Percentiles rank a stretch among this genome's conserved stretches.
Evolutionary conservation across 306 rosid genomes (phyloP).

Genomic region (Acacia confusa): DNA sequence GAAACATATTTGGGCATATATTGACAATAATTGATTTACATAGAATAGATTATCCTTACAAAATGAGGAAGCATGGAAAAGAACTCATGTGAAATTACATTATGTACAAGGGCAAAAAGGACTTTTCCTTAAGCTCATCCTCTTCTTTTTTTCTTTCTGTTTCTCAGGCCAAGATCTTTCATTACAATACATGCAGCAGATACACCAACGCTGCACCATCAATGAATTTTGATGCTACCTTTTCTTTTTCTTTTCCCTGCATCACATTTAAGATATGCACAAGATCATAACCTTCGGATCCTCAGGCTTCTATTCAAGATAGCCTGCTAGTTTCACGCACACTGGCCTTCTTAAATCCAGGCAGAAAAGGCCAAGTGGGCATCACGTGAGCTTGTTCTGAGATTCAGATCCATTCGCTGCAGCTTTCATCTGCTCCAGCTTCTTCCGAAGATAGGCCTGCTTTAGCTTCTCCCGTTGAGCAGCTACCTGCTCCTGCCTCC

Average conservation of each 20-base stretch:
- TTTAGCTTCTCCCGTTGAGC: constrained; percentile 77
- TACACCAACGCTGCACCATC: background rate
- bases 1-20: too few relatives aligned
- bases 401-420: constrained; percentile 52
- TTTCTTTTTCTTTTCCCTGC: background rate
- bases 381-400: constrained; percentile 37
- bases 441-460: constrained; percentile 84
- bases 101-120: constrained; percentile 21
- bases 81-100: constrained; percentile 14
- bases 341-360: constrained; percentile 11
- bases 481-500: constrained; percentile 71
- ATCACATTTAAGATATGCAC: constrained; percentile 8
- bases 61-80: background rate
- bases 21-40: background rate
- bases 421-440: constrained; percentile 73
- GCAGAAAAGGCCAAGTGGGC: background rate
- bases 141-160: background rate
- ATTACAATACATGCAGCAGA: constrained; percentile 14
- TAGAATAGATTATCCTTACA: background rate
- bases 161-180: background rate
- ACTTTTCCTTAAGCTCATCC: background rate
- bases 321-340: background rate
- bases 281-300: background rate
- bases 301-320: background rate
- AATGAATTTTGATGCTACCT: background rate